These are phyloP conservation scores for Penicillium samsonianum DNA, from an alignment of 495 filamentous ascomycete species.

Conservation along the genomic window DNA sequence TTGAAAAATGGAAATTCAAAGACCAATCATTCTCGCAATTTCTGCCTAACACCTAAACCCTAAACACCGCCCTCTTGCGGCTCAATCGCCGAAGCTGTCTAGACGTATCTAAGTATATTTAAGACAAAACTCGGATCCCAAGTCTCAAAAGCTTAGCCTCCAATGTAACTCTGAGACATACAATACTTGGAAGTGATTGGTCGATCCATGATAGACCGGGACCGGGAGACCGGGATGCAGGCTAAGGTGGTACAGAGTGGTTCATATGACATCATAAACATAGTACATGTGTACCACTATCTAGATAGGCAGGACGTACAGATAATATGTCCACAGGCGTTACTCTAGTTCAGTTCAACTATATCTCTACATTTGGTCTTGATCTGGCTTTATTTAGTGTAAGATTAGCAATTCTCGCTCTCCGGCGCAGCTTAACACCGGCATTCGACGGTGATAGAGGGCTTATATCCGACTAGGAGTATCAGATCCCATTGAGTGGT, in stretches of 20 bases:
- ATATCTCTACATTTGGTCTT: neutral
- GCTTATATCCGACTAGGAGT: neutral
- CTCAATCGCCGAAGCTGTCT: neutral
- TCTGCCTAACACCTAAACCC: neutral
- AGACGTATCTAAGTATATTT: neutral
- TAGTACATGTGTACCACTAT: neutral
- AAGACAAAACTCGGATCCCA: constrained; percentile 1
- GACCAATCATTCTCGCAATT: neutral
- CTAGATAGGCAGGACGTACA: neutral
- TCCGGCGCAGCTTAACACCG: neutral
- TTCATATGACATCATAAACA: constrained; percentile 2
- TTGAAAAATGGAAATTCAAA: neutral
- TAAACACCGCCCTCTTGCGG: too few species aligned
- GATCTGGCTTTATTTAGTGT: too few species aligned
- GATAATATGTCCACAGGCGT: too few species aligned
- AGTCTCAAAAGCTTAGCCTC: constrained; percentile 6
- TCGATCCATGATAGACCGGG: neutral
- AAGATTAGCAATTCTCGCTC: neutral
- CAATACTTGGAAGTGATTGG: constrained; percentile 1
- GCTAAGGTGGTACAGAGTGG: neutral
- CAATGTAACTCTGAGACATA: neutral
- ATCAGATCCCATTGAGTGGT: neutral
- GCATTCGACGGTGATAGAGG: neutral
- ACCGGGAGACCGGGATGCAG: too few species aligned
- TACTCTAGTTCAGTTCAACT: neutral